phyloP scores from a whole-genome alignment of 176 grass and related monocot species.

The Coix lacrymajobi region DNA sequence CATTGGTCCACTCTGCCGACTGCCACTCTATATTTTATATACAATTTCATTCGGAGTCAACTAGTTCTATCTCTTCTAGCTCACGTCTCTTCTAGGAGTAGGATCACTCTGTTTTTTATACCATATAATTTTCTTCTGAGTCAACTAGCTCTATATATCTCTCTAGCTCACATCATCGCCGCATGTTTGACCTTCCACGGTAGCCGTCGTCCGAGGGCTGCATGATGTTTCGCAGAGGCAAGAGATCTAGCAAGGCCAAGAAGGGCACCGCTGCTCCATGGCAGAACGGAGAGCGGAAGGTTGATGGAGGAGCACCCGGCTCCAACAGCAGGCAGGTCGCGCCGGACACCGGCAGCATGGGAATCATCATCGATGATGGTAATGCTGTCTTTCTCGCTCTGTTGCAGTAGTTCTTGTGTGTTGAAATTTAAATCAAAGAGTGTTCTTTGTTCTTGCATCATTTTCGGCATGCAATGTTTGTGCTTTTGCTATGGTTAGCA shows the following conservation, averaged over 20 bases:
- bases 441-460: neutral
- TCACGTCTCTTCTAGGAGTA: neutral
- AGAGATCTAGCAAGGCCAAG: conserved; percentile 21
- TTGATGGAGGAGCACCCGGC: neutral
- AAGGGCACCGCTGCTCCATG: neutral
- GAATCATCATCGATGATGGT: neutral
- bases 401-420: neutral
- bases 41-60: neutral
- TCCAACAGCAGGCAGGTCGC: conserved; percentile 30
- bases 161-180: neutral
- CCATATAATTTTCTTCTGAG: neutral
- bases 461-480: neutral
- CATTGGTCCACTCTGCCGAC: conserved; percentile 12
- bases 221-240: conserved; percentile 24
- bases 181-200: conserved; percentile 12
- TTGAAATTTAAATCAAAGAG: neutral
- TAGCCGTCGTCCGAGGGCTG: neutral
- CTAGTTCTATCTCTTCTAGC: neutral
- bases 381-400: neutral
- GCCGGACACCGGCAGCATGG: neutral
- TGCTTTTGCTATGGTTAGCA: neutral
- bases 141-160: neutral
- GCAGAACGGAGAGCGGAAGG: neutral
- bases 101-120: neutral
- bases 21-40: neutral